These are phyloP conservation scores for Penicillium robsamsonii DNA, from an alignment of 495 filamentous ascomycete species.

Conservation along the genomic window DNA sequence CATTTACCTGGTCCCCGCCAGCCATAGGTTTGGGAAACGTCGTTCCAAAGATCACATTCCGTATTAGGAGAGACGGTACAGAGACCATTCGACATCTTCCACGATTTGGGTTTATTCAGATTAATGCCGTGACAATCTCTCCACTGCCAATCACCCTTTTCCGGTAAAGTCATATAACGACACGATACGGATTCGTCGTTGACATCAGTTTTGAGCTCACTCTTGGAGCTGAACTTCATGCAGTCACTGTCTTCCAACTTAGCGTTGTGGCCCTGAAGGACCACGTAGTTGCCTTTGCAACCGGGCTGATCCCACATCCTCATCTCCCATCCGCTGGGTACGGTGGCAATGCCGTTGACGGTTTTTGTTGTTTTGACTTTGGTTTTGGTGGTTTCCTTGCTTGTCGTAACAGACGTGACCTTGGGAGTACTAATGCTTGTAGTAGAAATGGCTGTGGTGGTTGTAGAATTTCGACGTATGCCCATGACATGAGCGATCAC, in stretches of 20 bases:
- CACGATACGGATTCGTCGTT: conserved; percentile 6
- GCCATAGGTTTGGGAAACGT: conserved; percentile 7
- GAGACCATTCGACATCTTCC: conserved; percentile 10
- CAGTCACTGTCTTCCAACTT: not conserved
- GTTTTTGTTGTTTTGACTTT: not conserved
- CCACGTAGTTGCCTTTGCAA: conserved; percentile 16
- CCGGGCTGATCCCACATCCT: not conserved
- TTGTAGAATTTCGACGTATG: not conserved
- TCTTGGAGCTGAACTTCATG: not conserved
- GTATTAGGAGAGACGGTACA: not conserved
- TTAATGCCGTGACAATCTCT: not conserved
- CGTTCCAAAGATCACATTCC: not conserved
- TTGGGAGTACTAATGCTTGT: not conserved
- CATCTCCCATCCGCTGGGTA: conserved; percentile 3
- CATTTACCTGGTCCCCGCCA: not conserved
- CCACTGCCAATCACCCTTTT: not conserved
- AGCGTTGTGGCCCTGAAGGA: conserved; percentile 9
- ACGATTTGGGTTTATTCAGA: conserved; percentile 2
- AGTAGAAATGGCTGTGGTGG: not conserved
- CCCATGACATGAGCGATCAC: too few relatives aligned
- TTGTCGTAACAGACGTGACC: not conserved
- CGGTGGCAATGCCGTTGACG: not conserved
- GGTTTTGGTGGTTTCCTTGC: not conserved
- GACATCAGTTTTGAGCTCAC: not conserved
- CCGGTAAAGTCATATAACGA: conserved; percentile 2